A percentile compares a stretch with the other conserved stretches of the same genome.
These are phyloP conservation scores for Baudoinia panamericana DNA, from an alignment of 495 filamentous ascomycete species.

Conservation along the genomic window DNA sequence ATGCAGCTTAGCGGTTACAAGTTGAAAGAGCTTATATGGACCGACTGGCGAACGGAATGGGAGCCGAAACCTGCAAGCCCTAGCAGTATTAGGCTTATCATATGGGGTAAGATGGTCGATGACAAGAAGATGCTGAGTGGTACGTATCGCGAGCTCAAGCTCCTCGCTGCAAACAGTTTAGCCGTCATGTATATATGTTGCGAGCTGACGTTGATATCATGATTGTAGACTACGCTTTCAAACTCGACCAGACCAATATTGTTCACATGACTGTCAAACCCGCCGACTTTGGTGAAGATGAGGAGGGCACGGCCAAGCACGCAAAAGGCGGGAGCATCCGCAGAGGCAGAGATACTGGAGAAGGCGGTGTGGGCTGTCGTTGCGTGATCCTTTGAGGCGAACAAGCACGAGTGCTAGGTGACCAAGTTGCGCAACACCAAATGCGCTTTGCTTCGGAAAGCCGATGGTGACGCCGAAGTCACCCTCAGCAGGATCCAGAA, in stretches of 20 bases:
- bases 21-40: slow-evolving; percentile 78
- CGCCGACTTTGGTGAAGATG: slow-evolving; percentile 78
- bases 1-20: slow-evolving; percentile 71
- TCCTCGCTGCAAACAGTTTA: neutral
- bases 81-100: slow-evolving; percentile 74
- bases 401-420: slow-evolving; percentile 19
- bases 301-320: slow-evolving; percentile 68
- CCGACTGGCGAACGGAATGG: slow-evolving; percentile 87
- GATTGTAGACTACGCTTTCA: slow-evolving; percentile 63
- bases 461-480: no score
- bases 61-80: slow-evolving; percentile 70
- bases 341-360: slow-evolving; percentile 39
- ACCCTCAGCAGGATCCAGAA: no score
- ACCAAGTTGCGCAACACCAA: no score
- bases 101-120: slow-evolving; percentile 74
- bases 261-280: slow-evolving; percentile 90
- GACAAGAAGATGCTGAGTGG: slow-evolving; percentile 71
- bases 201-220: neutral
- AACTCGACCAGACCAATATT: slow-evolving; percentile 56
- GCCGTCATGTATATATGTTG: neutral
- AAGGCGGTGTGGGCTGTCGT: slow-evolving; percentile 55
- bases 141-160: slow-evolving; percentile 25
- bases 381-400: slow-evolving; percentile 68
- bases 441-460: no score
- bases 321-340: slow-evolving; percentile 36